A percentile compares a stretch with the other conserved stretches of the same genome.
phyloP scores from a whole-genome alignment of 2,329 filamentous ascomycete species.

The Hirsutella thompsonii region DNA sequence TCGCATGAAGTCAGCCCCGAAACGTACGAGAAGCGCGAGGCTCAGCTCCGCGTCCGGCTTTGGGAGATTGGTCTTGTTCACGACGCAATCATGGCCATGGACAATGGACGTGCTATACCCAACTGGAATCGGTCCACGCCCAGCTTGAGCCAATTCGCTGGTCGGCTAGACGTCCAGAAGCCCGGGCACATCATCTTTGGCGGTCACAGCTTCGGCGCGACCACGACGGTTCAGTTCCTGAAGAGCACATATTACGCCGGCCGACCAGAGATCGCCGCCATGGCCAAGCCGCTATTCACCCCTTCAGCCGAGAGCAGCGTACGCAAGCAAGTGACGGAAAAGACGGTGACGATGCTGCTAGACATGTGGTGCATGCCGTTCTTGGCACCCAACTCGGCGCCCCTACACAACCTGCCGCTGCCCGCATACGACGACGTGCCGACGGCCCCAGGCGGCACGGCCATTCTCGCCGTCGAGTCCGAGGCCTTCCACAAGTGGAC shows the following conservation, averaged over 20 bases:
- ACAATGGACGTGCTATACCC: constrained; percentile 34
- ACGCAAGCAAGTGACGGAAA: constrained; percentile 52
- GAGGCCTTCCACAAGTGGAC: constrained; percentile 71
- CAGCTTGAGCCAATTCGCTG: constrained; percentile 44
- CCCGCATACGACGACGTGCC: constrained; percentile 48
- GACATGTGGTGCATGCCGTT: constrained; percentile 75
- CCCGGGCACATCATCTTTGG: constrained; percentile 64
- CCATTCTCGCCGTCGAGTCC: constrained; percentile 58
- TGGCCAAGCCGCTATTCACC: constrained; percentile 46
- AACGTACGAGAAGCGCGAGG: constrained; percentile 53
- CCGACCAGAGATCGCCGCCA: constrained; percentile 28
- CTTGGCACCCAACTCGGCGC: constrained; percentile 44
- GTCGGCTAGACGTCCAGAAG: constrained; percentile 51
- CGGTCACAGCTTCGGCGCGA: constrained; percentile 72
- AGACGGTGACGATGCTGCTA: constrained; percentile 54
- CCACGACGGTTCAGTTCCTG: constrained; percentile 61
- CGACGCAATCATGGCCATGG: constrained; percentile 54
- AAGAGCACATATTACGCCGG: constrained; percentile 64
- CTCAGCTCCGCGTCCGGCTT: constrained; percentile 59
- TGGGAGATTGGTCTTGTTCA: constrained; percentile 68
- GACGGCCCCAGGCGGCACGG: constrained; percentile 39
- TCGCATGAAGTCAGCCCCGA: constrained; percentile 52
- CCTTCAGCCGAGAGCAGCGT: constrained; percentile 44
- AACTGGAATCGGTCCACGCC: constrained; percentile 40
- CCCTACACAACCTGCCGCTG: constrained; percentile 60